Evolutionary conservation across 2,329 filamentous ascomycete species (phyloP).

Genomic region (Cordyceps sp.): DNA sequence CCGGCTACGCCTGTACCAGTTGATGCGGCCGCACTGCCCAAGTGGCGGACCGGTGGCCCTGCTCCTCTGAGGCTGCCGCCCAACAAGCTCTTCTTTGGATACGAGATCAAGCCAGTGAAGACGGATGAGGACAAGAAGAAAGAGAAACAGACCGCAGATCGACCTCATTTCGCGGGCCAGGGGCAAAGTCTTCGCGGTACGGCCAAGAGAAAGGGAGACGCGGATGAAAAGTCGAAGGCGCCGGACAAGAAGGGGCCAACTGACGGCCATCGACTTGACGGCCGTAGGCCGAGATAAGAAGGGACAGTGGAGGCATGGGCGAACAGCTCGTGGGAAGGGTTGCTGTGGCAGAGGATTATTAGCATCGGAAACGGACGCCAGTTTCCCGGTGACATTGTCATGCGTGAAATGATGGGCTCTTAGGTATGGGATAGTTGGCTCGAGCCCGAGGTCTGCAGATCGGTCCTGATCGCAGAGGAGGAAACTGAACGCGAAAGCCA

Average conservation of each 20-base stretch:
- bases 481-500: no score
- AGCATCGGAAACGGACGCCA: no score
- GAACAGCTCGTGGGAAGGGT: no score
- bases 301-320: no score
- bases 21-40: conserved; percentile 14
- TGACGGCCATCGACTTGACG: conserved; percentile 27
- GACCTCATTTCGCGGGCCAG: conserved; percentile 67
- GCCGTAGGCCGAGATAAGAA: conserved; percentile 15
- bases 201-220: conserved; percentile 53
- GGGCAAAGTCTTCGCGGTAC: conserved; percentile 62
- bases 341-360: no score
- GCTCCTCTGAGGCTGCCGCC: conserved; percentile 71
- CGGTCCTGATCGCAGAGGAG: no score
- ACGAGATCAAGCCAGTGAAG: conserved; percentile 78
- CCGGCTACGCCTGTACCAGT: conserved; percentile 50
- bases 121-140: conserved; percentile 56
- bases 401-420: no score
- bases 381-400: no score
- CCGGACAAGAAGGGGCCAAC: conserved; percentile 27
- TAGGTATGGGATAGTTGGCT: no score
- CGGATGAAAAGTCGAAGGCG: conserved; percentile 27
- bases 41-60: conserved; percentile 52
- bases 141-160: conserved; percentile 44
- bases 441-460: no score
- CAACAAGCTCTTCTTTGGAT: conserved; percentile 93